Evolutionary conservation across 441 rosid species (phyloP).

Genomic region (Brassica hybrid): DNA sequence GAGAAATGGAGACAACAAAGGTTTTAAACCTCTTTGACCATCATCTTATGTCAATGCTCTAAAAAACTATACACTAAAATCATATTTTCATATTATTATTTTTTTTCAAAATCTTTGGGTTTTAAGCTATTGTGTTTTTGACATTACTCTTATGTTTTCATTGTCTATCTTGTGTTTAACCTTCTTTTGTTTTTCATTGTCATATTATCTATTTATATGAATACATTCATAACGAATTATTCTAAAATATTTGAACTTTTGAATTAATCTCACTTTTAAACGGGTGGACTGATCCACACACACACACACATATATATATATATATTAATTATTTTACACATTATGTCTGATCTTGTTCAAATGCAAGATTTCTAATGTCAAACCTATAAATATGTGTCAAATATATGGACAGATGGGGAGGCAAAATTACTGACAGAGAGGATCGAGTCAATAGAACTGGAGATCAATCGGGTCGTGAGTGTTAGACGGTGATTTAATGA

Average conservation of each 20-base stretch:
- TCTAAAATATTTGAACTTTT: background rate
- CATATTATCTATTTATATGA: background rate
- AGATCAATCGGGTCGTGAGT: conserved; percentile 11
- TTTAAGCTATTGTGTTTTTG: too few species aligned
- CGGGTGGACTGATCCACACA: background rate
- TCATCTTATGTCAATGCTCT: too few species aligned
- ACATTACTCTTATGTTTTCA: too few species aligned
- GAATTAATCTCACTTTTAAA: background rate
- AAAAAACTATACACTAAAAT: too few species aligned
- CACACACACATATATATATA: too few species aligned
- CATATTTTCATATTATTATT: too few species aligned
- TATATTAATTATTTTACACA: too few species aligned
- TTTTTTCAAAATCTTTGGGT: too few species aligned
- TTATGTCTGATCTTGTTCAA: background rate
- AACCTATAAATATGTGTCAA: background rate
- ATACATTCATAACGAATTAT: background rate
- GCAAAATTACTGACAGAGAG: background rate
- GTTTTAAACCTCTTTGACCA: too few species aligned
- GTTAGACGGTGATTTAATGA: conserved; percentile 24
- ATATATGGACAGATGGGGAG: conserved; percentile 12
- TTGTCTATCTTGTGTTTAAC: too few species aligned
- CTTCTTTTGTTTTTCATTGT: too few species aligned
- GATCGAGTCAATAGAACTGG: conserved; percentile 3
- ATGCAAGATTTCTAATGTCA: background rate
- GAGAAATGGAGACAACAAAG: too few species aligned